A percentile compares a stretch with the other conserved stretches of the same genome.
These are phyloP conservation scores for Thelephora terrestris DNA, from an alignment of 1,284 basidiomycete species.

Conservation along the genomic window DNA sequence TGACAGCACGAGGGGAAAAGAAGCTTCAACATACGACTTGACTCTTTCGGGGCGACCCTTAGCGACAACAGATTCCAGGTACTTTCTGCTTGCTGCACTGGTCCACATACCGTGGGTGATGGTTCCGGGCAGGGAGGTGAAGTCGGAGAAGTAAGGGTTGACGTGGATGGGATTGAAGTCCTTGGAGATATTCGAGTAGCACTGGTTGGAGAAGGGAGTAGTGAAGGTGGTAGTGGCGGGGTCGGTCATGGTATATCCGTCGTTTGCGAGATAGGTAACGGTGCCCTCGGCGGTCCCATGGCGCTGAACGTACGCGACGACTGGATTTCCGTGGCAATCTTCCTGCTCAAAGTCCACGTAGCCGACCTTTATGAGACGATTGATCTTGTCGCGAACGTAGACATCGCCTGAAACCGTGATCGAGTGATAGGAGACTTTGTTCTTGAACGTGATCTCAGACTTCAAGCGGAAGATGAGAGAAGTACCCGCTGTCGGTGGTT, in stretches of 20 bases:
- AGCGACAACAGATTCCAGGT: constrained; percentile 90
- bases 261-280: constrained; percentile 70
- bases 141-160: constrained; percentile 97
- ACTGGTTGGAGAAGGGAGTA: constrained; percentile 83
- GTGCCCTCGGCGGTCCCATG: constrained; percentile 76
- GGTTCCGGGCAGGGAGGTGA: constrained; percentile 87
- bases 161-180: constrained; percentile 98
- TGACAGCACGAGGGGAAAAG: constrained; percentile 6
- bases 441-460: constrained; percentile 84
- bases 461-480: constrained; percentile 84
- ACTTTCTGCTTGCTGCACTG: constrained; percentile 88
- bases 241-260: constrained; percentile 72
- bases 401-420: constrained; percentile 81
- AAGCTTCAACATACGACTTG: constrained; percentile 48
- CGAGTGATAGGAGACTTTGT: constrained; percentile 78
- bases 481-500: constrained; percentile 72
- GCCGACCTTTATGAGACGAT: constrained; percentile 81
- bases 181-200: constrained; percentile 92
- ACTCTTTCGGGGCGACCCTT: constrained; percentile 90
- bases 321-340: constrained; percentile 87
- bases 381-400: constrained; percentile 79
- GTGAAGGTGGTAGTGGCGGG: constrained; percentile 53
- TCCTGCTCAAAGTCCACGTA: constrained; percentile 82
- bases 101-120: constrained; percentile 99
- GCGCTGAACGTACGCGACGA: constrained; percentile 87